These are phyloP conservation scores for Sarcocystis neurona DNA, from an alignment of 169 alveolate genomes.

Conservation along the genomic window DNA sequence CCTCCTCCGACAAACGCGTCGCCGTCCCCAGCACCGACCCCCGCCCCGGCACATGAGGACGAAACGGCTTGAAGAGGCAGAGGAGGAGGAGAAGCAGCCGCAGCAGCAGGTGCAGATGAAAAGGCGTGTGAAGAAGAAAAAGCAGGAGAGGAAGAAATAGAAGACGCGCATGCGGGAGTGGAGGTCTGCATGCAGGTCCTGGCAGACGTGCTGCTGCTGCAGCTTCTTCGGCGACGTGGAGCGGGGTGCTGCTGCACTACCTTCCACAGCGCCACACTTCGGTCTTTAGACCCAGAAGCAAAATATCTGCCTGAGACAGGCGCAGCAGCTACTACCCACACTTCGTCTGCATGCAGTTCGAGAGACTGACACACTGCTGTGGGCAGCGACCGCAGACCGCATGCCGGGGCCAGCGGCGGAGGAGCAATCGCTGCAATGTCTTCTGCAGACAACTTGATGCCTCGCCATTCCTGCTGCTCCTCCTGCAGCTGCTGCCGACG, in stretches of 20 bases:
- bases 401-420: background rate
- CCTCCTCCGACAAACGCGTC: background rate
- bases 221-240: background rate
- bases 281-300: constrained; percentile 6
- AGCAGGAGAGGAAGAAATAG: no score
- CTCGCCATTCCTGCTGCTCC: background rate
- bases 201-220: no score
- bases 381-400: background rate
- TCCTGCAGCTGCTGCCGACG: background rate
- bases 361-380: background rate
- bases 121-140: no score
- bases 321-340: constrained; percentile 8
- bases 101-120: no score
- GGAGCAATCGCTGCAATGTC: background rate
- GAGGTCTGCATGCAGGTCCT: no score
- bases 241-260: background rate
- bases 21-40: background rate
- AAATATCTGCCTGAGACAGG: background rate
- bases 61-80: background rate
- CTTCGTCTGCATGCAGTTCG: constrained; percentile 9
- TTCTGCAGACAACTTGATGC: background rate
- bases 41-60: background rate
- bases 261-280: background rate
- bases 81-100: no score
- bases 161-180: no score